phyloP scores from a whole-genome alignment of 2,329 filamentous ascomycete genomes.

The Aspergillus fructus region DNA sequence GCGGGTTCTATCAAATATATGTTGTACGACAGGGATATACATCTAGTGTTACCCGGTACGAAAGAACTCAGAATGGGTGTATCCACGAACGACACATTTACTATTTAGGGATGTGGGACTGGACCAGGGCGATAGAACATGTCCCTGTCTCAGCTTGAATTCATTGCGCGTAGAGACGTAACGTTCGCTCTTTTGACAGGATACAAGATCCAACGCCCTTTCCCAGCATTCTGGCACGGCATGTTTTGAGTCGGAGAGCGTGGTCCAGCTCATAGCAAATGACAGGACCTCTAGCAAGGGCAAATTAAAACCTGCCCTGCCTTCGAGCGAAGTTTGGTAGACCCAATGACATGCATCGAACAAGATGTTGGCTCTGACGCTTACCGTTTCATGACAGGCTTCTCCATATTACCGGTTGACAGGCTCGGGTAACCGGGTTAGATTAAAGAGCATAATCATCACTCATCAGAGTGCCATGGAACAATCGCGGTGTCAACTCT shows the following conservation, averaged over 20 bases:
- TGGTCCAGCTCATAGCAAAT: not conserved
- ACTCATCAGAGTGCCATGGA: not conserved
- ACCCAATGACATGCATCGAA: not conserved
- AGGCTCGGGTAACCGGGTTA: not conserved
- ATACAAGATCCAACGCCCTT: not conserved
- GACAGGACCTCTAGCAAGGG: not conserved
- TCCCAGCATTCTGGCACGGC: not conserved
- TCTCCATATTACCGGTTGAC: not conserved
- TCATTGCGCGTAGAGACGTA: too few species aligned
- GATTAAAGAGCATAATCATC: not conserved
- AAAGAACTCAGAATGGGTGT: not conserved
- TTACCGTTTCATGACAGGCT: not conserved
- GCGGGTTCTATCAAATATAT: not conserved
- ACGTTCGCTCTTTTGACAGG: not conserved
- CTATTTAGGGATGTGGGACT: not conserved
- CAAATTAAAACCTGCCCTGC: not conserved
- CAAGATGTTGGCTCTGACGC: not conserved
- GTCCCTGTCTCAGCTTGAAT: not conserved
- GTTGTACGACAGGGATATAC: not conserved
- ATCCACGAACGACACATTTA: not conserved
- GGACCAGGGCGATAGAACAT: not conserved
- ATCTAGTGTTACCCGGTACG: too few species aligned
- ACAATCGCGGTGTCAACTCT: not conserved
- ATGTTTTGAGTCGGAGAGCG: not conserved
- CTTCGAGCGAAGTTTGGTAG: not conserved